Evolutionary conservation across 2,329 filamentous ascomycete genomes (phyloP).

Genomic region (Nigrospora sphaerica): DNA sequence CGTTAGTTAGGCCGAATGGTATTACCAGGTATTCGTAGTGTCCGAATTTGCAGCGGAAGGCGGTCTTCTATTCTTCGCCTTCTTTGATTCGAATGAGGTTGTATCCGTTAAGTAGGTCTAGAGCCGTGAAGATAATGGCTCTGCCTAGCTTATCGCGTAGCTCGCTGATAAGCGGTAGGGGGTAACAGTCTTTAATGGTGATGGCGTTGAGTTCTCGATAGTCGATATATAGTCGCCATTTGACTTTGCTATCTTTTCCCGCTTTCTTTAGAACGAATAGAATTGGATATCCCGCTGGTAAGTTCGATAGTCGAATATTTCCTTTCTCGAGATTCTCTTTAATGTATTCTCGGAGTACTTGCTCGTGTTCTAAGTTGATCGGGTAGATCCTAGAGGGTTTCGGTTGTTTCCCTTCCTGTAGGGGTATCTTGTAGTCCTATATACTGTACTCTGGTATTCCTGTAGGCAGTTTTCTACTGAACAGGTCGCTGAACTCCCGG

Average conservation of each 20-base stretch:
- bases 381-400: constrained; percentile 2
- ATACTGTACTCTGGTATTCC: too few relatives aligned
- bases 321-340: too few relatives aligned
- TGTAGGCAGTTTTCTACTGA: too few relatives aligned
- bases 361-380: background rate
- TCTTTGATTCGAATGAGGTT: constrained; percentile 12
- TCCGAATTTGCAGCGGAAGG: constrained; percentile 16
- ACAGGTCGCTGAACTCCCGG: too few relatives aligned
- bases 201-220: too few relatives aligned
- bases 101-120: constrained; percentile 9
- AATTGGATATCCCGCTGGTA: constrained; percentile 1
- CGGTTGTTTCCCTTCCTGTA: constrained; percentile 1
- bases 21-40: constrained; percentile 22
- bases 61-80: constrained; percentile 22
- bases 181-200: constrained; percentile 13
- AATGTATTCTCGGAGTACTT: too few relatives aligned
- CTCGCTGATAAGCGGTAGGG: constrained; percentile 13
- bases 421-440: constrained; percentile 1
- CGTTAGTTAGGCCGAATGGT: constrained; percentile 17
- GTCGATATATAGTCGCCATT: too few relatives aligned
- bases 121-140: constrained; percentile 5
- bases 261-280: constrained; percentile 13
- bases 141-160: constrained; percentile 8
- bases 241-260: too few relatives aligned
- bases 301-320: too few relatives aligned